Base-by-base conservation (phyloP, 2,329 filamentous ascomycete species). In the Bipolaris zeicola region DNA sequence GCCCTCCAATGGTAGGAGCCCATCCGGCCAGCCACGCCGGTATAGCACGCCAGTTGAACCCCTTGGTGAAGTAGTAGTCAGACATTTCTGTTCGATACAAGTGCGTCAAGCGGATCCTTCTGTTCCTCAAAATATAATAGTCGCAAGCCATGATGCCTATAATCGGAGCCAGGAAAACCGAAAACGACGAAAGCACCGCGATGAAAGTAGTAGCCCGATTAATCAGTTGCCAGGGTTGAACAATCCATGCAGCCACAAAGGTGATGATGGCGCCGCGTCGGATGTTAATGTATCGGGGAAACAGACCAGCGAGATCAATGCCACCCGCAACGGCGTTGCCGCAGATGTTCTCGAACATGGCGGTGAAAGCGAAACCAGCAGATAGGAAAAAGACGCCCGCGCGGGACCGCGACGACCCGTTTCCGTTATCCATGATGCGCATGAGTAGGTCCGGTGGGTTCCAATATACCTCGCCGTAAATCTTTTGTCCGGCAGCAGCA, bases 391-490 rank as follows among this genome's bases (percentile, higher is more conserved):
- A 77, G 3, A 76, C 74, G 3, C 67, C 72, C 3, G 72, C 73
- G 20, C 74, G 65, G 28, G 73, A 62, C 49, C 69, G 73, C 6
- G 69, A 72, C 2, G 77, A 78, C 1, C 76, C 78, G 5, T 79
- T 69, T 0, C 79, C 79, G 33, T 69, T 68, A 36, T 78, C 73
- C 76, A 80, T 80, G 75, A 80, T 79, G 5, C 75, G 71, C 72
- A 79, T 76, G 2, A 81, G 68, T 0, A 81, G 67, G 49, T 80
- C 77, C 0, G 78, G 78, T 3, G 78, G 79, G 50, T 79, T 80
- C 73, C 74, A 77, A 41, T 72, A 75, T 0, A 75, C 62, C 28
- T 76, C 68, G 2, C 71, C 70, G 34, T 76, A 76, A 0, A 76
- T 72, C 48, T 74, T 72, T 45, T 77, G 73, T 14, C 66, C 68